Conservation (phyloP, 768 basidiomycete species). For the Rubroboletus pulcherrimus region DNA sequence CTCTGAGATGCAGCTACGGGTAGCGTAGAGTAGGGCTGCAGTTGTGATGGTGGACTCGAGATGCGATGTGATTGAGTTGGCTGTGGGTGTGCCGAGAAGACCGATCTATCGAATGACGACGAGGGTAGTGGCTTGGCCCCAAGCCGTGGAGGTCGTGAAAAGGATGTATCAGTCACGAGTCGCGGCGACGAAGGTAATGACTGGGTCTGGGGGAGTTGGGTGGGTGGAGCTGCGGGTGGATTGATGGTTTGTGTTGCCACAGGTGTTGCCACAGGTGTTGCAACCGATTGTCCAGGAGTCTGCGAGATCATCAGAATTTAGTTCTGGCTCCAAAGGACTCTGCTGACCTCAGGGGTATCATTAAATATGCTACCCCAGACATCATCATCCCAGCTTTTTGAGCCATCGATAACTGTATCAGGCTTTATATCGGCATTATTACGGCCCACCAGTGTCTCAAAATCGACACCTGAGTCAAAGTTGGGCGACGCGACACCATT, state of each 20-base stretch:
- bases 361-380: slow-evolving; percentile 80
- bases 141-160: slow-evolving; percentile 37
- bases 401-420: slow-evolving; percentile 36
- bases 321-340: background rate
- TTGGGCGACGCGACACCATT: slow-evolving; percentile 38
- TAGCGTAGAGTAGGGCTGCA: slow-evolving; percentile 11
- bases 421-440: slow-evolving; percentile 45
- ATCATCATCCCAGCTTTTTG: slow-evolving; percentile 71
- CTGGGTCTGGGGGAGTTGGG: slow-evolving; percentile 25
- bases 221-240: slow-evolving; percentile 9
- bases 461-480: slow-evolving; percentile 63
- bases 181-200: slow-evolving; percentile 40
- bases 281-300: slow-evolving; percentile 15
- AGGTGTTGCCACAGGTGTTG: slow-evolving; percentile 14
- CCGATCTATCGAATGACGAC: slow-evolving; percentile 32
- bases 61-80: slow-evolving; percentile 17
- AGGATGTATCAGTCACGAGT: slow-evolving; percentile 27
- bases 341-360: slow-evolving; percentile 32
- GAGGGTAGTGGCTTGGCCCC: slow-evolving; percentile 37
- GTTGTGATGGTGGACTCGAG: slow-evolving; percentile 21
- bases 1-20: slow-evolving; percentile 23
- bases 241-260: slow-evolving; percentile 12
- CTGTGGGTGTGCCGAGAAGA: slow-evolving; percentile 26
- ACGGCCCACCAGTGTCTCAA: slow-evolving; percentile 80
- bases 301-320: slow-evolving; percentile 8